Percentiles rank a stretch among this genome's conserved stretches.
Evolutionary conservation across 768 basidiomycete genomes (phyloP).

Genomic region (Suillus fuscotomentosus): DNA sequence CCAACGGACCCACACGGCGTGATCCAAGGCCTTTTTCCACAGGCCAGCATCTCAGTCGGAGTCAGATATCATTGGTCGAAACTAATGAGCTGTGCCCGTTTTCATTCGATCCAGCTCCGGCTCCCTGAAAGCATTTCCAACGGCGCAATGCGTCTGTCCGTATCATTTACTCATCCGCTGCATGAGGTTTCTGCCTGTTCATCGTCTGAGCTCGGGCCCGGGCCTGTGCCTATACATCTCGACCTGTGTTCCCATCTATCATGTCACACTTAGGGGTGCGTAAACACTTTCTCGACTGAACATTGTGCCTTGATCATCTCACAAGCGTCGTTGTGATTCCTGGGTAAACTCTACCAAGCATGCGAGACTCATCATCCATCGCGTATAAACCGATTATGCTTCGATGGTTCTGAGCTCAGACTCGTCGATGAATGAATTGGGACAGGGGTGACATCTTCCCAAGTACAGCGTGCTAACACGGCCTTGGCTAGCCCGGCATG

Average conservation of each 20-base stretch:
- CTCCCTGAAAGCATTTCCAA: not conserved
- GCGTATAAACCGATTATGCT: not conserved
- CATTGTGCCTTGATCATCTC: not conserved
- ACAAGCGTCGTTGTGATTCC: not conserved
- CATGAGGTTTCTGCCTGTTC: conserved; percentile 3
- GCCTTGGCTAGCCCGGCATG: not conserved
- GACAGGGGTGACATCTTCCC: not conserved
- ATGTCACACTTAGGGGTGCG: not conserved
- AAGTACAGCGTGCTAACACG: not conserved
- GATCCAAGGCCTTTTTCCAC: not conserved
- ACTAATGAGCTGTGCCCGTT: not conserved
- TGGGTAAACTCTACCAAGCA: not conserved
- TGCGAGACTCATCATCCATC: not conserved
- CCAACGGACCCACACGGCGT: not conserved
- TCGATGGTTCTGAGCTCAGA: not conserved
- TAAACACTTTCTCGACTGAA: not conserved
- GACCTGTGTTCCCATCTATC: not conserved
- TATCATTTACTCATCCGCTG: not conserved
- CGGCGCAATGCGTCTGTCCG: not conserved
- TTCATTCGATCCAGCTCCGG: not conserved
- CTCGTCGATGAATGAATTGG: not conserved
- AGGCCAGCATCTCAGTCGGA: not conserved
- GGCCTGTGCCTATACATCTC: not conserved
- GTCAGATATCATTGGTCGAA: not conserved
- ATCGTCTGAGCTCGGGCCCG: not conserved